Base-by-base conservation (phyloP, 805 yeast species). In the Cyberlindnera suaveolens region DNA sequence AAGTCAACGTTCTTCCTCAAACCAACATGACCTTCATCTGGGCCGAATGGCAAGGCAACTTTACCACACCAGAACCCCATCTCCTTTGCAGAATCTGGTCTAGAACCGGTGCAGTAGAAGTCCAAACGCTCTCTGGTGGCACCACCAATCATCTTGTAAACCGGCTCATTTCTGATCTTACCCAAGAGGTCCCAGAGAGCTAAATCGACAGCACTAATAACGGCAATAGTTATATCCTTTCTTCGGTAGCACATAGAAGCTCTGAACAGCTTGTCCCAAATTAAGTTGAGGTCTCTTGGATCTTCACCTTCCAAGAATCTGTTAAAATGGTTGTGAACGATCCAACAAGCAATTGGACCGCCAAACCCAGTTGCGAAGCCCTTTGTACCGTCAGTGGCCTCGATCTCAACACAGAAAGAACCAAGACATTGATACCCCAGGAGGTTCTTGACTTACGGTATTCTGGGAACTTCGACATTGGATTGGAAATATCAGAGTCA, bases 21-120 rank as follows among this genome's bases (percentile, higher is more conserved):
- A 16, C 77, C 77, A 41, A 47, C 63, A 48, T 63, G 68, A n/a
- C 77, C 77, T 53, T 72, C 77, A 51, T 67, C 75, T 14, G 77
- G 75, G 17, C 76, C 72, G 48, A 60, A 70, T 36, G 77, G 77
- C 37, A 72, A 63, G 1, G 77, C 73, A 38, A 72, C 77, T 51
- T 72, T 72, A 36, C 74, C 77, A 47, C 77, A 77, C 74, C 75
- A 71, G 64, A 72, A 72, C 17, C 77, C 77, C 74, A 70, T 67
- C 18, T 49, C 47, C 54, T 72, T 71, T 19, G 77, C 77, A 45
- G 73, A 73, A 35, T 60, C 63, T 19, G 77, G 76, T 41, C 69
- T 62, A 42, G 67, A 58, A 17, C 77, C 76, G 29, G 77, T 72
- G 56, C 77, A 72, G 62, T 72, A 72, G 56, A 72, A 72, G 43